phyloP scores from a whole-genome alignment of 78 protist species.

The Tieghemostelium lacteum region DNA sequence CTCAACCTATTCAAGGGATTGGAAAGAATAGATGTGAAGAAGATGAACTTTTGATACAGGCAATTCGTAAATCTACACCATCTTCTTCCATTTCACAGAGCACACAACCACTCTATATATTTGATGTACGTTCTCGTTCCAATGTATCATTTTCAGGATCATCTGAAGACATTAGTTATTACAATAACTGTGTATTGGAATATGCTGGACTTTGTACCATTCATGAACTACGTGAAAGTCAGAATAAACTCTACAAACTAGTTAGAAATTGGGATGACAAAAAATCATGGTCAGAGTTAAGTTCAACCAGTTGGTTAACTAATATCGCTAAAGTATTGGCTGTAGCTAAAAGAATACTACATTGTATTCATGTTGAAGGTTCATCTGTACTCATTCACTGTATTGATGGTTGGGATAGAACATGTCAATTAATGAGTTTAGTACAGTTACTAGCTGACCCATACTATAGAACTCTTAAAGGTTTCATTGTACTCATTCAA shows the following conservation, averaged over 20 bases:
- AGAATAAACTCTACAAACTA: slow-evolving; percentile 2
- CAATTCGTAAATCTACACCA: slow-evolving; percentile 58
- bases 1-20: slow-evolving; percentile 41
- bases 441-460: slow-evolving; percentile 92
- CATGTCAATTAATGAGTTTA: slow-evolving; percentile 83
- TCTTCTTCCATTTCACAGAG: background rate
- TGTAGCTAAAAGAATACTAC: slow-evolving; percentile 30
- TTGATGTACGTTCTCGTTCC: slow-evolving; percentile 88
- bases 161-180: slow-evolving; percentile 41
- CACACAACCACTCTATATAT: slow-evolving; percentile 28
- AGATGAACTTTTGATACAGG: slow-evolving; percentile 75
- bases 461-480: slow-evolving; percentile 92
- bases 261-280: slow-evolving; percentile 68
- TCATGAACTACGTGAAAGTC: slow-evolving; percentile 86
- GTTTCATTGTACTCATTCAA: slow-evolving; percentile 90
- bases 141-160: background rate
- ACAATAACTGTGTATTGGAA: slow-evolving; percentile 67
- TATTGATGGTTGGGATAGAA: slow-evolving; percentile 98
- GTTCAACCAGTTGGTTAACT: slow-evolving; percentile 44
- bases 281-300: slow-evolving; percentile 52
- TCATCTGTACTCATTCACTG: slow-evolving; percentile 92
- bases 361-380: slow-evolving; percentile 32
- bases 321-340: slow-evolving; percentile 54
- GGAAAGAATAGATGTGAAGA: slow-evolving; percentile 68
- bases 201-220: slow-evolving; percentile 86